A percentile compares a stretch with the other conserved stretches of the same genome.
Evolutionary conservation across 2,329 filamentous ascomycete species (phyloP).

Genomic region (Penicillium expansum): DNA sequence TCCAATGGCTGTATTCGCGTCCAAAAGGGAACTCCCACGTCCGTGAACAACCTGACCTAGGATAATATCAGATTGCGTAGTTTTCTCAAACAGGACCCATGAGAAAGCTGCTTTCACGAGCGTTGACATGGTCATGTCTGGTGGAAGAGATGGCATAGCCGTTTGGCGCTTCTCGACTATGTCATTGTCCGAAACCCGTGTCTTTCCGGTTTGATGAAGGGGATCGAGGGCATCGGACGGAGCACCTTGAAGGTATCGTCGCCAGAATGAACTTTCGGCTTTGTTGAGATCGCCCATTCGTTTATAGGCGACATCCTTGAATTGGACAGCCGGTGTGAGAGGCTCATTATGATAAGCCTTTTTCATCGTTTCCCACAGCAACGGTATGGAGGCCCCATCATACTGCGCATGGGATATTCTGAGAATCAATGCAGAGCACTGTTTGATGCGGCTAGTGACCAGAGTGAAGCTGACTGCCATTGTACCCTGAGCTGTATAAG

Average conservation of each 20-base stretch:
- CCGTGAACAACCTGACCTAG: conserved; percentile 15
- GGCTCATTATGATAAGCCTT: not conserved
- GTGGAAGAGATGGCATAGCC: not conserved
- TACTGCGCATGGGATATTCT: conserved; percentile 6
- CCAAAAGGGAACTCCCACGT: conserved; percentile 3
- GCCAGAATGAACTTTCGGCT: not conserved
- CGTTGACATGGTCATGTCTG: conserved; percentile 3
- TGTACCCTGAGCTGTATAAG: not conserved
- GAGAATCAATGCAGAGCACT: not conserved
- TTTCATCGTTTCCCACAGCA: conserved; percentile 6
- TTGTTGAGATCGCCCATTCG: not conserved
- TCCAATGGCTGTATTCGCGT: conserved; percentile 4
- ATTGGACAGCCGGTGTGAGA: conserved; percentile 1
- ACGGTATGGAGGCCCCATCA: not conserved
- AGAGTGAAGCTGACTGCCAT: not conserved
- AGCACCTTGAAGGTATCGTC: not conserved
- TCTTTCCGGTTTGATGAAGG: not conserved
- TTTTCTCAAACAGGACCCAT: conserved; percentile 6
- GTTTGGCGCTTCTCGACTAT: not conserved
- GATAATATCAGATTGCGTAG: not conserved
- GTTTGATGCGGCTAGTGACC: not conserved
- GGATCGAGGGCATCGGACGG: not conserved
- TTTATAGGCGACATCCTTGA: not conserved
- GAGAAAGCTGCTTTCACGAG: conserved; percentile 10
- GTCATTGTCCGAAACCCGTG: not conserved